Evolutionary conservation across 345 rosid genomes (phyloP).

Genomic region (Combretum micranthum): DNA sequence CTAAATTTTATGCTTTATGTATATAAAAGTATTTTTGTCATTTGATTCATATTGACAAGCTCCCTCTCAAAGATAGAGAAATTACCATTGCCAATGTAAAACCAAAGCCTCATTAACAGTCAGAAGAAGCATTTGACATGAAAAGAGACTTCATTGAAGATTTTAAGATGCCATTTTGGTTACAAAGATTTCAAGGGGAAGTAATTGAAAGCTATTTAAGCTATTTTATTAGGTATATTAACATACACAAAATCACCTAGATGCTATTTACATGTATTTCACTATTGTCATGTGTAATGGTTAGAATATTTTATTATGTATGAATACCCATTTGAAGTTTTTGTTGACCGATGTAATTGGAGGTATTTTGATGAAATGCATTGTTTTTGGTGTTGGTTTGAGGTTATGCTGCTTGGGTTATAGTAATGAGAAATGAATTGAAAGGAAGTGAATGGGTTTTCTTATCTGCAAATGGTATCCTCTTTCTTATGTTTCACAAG

Average conservation of each 20-base stretch:
- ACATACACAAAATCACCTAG: neutral
- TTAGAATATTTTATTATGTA: neutral
- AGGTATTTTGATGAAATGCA: too few species aligned
- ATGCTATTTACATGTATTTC: neutral
- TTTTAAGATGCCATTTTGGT: conserved; percentile 92
- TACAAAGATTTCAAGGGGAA: conserved; percentile 74
- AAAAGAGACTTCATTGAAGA: conserved; percentile 72
- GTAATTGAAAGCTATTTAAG: conserved; percentile 83
- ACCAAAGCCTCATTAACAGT: conserved; percentile 22
- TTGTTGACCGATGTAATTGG: too few species aligned
- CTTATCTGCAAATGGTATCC: too few species aligned
- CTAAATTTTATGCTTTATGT: too few species aligned
- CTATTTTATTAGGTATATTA: conserved; percentile 60
- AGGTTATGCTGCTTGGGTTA: too few species aligned
- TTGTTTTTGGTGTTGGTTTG: too few species aligned
- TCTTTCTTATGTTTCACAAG: too few species aligned
- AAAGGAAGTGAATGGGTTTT: too few species aligned
- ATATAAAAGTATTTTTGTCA: too few species aligned
- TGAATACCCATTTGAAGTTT: too few species aligned
- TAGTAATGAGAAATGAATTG: too few species aligned
- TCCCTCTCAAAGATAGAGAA: conserved; percentile 52
- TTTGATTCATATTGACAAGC: neutral
- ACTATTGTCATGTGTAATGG: neutral
- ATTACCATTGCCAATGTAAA: conserved; percentile 57
- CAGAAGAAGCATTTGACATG: conserved; percentile 27